Base-by-base conservation (phyloP, 148 eudicot genomes). In the Mesembryanthemum crystallinum region DNA sequence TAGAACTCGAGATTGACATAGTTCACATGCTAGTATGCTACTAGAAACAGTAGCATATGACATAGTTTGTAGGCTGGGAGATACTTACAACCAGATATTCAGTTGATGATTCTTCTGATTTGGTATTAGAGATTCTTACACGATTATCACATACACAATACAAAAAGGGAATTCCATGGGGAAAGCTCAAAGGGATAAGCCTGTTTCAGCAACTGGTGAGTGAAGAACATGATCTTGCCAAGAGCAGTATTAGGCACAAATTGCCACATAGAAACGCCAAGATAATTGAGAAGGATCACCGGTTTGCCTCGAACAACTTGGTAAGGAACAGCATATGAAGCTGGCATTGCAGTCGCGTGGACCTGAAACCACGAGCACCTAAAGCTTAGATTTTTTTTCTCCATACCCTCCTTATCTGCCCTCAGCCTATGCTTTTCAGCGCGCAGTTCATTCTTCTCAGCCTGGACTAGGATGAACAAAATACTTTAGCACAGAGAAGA, bases 241-340 rank as follows among this genome's bases (percentile, higher is more conserved):
- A 86, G 85, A 1, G 85, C 81, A 30, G 90, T 76, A n/a, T 88
- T 89, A 7, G 97, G 91, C 80, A 86, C 79, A 80, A 84, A 88
- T 69, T 89, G 94, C 97, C 97, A 92, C 89, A 90, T 78, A 62
- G 97, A 84, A 28, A 86, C 84, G 45, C 87, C 86, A 8, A 94
- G 89, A 80, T 90, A 90, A 45, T 90, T 76, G 59, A 88, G 73
- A 67, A 88, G 24, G 0, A 90, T 90, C 73, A 92, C 82, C 57
- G 84, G 37, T 77, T 92, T 92, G 75, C 74, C 75, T 23, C 86
- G 92, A 4, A 76, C 54, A 45, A 76, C 76, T 67, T 83, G 89
- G 29, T 74, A 74, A 54, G 79, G 96, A 1, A 89, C 75, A 63
- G 88, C 87, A 65, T 78, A 88, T 55, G 91, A 82, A 77, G 85